Base-by-base conservation (phyloP, 805 yeast species). In the Candida verbasci region DNA sequence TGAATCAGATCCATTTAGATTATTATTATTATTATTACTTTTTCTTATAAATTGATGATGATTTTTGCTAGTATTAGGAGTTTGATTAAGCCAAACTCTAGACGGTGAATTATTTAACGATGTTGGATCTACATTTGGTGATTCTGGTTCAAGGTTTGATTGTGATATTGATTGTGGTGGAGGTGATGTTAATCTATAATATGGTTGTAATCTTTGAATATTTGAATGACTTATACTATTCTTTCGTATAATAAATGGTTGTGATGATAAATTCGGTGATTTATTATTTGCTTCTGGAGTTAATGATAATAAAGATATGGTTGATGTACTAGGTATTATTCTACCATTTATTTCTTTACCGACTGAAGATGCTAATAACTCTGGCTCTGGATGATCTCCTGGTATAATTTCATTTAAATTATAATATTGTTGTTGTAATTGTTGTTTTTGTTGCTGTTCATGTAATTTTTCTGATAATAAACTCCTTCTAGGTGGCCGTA, bases 71-170 rank as follows among this genome's bases (percentile, higher is more conserved):
- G 41, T 45, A 32, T 12, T 57, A 1, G 80, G 80, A 0, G 80
- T 72, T 35, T 70, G 71, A n/a, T 68, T 61, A 30, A 76, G 54
- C 67, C 75, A 70, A 42, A 76, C 74, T 33, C 74, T 53, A 4
- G 80, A 73, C 1, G 82, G 82, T 0, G 79, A 73, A 5, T 76
- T 78, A 2, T 73, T 71, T 11, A 75, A 33, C 4, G 78, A 72
- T 0, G 70, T 65, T 2, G 82, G 80, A 29, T 60, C 69, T 35
- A 76, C 55, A 36, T 62, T 61, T 0, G 81, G 81, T 1, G 79
- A 73, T 35, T 71, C 78, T 0, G 81, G 80, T 23, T 23, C 36
- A 20, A 24, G 22, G 12, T 20, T 17, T 16, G 27, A 32, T 15
- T 38, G 35, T 16, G 29, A 29, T n/a, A n/a, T n/a, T 18, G 12